Conservation (phyloP, 1,284 basidiomycete genomes). For the Butyriboletus appendiculatus region DNA sequence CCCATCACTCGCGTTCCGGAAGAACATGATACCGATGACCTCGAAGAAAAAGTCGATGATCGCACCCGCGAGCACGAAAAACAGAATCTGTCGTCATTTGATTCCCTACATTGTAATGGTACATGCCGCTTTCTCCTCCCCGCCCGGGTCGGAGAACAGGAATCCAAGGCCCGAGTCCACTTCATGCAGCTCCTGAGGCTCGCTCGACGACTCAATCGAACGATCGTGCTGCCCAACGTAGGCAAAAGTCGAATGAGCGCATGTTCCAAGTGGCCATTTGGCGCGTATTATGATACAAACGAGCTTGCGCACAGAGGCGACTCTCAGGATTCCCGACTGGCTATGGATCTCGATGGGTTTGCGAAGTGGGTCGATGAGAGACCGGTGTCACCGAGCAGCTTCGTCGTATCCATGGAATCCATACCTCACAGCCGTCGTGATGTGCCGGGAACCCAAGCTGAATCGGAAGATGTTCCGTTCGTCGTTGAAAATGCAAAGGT, state of each 20-base stretch:
- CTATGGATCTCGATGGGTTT: slow-evolving; percentile 18
- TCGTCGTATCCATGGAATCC: slow-evolving; percentile 15
- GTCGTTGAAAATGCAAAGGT: slow-evolving; percentile 1
- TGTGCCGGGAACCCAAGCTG: neutral
- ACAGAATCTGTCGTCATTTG: slow-evolving; percentile 2
- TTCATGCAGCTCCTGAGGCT: slow-evolving; percentile 45
- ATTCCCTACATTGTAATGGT: slow-evolving; percentile 12
- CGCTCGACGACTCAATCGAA: slow-evolving; percentile 45
- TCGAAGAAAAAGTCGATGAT: neutral
- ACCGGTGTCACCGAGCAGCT: slow-evolving; percentile 4
- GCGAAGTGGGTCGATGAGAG: slow-evolving; percentile 17
- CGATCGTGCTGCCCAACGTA: slow-evolving; percentile 54
- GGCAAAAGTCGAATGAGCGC: slow-evolving; percentile 48
- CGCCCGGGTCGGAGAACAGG: slow-evolving; percentile 47
- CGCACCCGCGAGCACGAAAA: neutral
- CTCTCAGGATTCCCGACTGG: neutral
- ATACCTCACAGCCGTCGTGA: neutral
- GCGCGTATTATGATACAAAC: slow-evolving; percentile 44
- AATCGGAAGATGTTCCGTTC: slow-evolving; percentile 6
- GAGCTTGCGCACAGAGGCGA: neutral
- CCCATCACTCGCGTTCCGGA: slow-evolving; percentile 13
- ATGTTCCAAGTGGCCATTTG: slow-evolving; percentile 46
- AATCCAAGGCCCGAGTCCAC: slow-evolving; percentile 51
- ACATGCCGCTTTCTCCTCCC: slow-evolving; percentile 49
- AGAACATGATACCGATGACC: neutral